Base-by-base conservation (phyloP, 805 yeast genomes). In the Phaffomyces thermotolerans region DNA sequence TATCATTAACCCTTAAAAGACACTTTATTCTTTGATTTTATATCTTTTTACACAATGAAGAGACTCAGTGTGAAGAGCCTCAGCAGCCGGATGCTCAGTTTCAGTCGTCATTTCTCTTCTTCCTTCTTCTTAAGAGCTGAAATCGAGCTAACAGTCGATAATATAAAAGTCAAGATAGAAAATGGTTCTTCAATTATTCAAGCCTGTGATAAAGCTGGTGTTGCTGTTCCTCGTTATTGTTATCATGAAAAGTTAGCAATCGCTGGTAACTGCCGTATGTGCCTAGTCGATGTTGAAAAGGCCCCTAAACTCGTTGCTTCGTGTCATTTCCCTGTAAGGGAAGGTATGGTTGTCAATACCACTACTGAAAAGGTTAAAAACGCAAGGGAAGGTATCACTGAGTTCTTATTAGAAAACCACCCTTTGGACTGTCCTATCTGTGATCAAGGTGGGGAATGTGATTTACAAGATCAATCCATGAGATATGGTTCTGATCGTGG, bases 371-470 rank as follows among this genome's bases (percentile, higher is more conserved):
- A 87, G 59, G 85, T 84, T 50, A 81, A 77, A 64, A 79, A 82
- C 64, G 87, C 90, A 37, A 77, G 95, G 61, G 95, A 86, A 66
- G 91, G 91, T 62, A 93, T 86, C 55, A 87, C 95, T 36, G 95
- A 87, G 67, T 84, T 86, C 81, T 68, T 86, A 49, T 73, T 86
- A 51, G 87, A 86, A 53, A 87, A 87, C 72, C 95, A 86, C 69
- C 95, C 95, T 20, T 73, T 86, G 60, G 95, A 87, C 69, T 86
- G 95, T 68, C 95, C 95, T 22, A 83, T 86, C 44, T 86, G 95
- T 66, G 95, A 86, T 67, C 95, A 86, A 67, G 95, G 95, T 67
- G 95, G 95, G 52, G 95, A 86, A 65, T 86, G 95, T 71, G 95
- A 86, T 63, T 74, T 86, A 55, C 95, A 87, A 69, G 95, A 87